These are phyloP conservation scores for Fistulifera solaris DNA, from an alignment of 108 stramenopile species.

Conservation along the genomic window DNA sequence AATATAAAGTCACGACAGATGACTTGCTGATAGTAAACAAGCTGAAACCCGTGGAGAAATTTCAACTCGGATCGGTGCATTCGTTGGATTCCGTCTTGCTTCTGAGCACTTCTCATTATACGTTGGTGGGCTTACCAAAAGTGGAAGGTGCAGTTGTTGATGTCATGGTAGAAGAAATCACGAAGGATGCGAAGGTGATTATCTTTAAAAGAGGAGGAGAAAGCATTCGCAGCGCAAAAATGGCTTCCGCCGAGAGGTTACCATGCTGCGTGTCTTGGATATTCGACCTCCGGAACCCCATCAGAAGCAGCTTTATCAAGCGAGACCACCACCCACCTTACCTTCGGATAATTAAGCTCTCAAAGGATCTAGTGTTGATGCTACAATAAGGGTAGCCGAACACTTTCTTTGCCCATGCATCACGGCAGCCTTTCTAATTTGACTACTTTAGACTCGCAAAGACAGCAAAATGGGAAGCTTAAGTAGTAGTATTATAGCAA, in stretches of 20 bases:
- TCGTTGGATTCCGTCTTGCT: slow-evolving; percentile 68
- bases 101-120: slow-evolving; percentile 48
- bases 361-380: neutral
- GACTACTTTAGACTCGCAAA: neutral
- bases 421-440: neutral
- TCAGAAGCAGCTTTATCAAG: slow-evolving; percentile 21
- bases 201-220: slow-evolving; percentile 87
- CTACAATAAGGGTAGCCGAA: too few relatives aligned
- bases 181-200: slow-evolving; percentile 72
- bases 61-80: slow-evolving; percentile 60
- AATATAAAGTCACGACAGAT: slow-evolving; percentile 76
- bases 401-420: neutral
- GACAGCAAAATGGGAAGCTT: too few relatives aligned
- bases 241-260: slow-evolving; percentile 73
- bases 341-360: neutral
- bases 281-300: slow-evolving; percentile 61
- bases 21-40: slow-evolving; percentile 78
- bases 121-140: slow-evolving; percentile 73
- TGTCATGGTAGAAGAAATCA: slow-evolving; percentile 87
- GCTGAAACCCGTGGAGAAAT: slow-evolving; percentile 49
- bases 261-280: slow-evolving; percentile 72
- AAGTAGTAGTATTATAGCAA: too few relatives aligned
- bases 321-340: slow-evolving; percentile 4
- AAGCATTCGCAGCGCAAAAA: slow-evolving; percentile 82
- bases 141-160: slow-evolving; percentile 68